phyloP scores from a whole-genome alignment of 805 yeast species.

The Ogataea populi-albae region DNA sequence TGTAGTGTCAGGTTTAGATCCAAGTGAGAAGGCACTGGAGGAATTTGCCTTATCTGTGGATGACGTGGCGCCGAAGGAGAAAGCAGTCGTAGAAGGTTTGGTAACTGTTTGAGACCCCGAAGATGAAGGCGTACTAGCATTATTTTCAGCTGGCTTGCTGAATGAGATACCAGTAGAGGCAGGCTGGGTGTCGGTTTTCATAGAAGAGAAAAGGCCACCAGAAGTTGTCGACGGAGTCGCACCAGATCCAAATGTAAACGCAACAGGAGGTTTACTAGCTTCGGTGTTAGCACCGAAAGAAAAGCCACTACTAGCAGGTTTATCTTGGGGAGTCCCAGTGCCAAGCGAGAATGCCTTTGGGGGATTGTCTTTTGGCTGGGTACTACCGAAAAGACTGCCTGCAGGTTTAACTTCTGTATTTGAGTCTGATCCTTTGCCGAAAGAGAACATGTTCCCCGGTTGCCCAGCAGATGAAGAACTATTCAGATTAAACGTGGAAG shows the following conservation, averaged over 20 bases:
- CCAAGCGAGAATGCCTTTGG: slow-evolving; percentile 18
- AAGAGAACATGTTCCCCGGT: slow-evolving; percentile 5
- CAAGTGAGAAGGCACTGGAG: too few relatives aligned
- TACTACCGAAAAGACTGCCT: slow-evolving; percentile 3
- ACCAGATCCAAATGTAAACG: slow-evolving; percentile 3
- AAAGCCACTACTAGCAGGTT: slow-evolving; percentile 13
- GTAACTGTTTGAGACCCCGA: slow-evolving; percentile 3
- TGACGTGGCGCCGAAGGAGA: slow-evolving; percentile 7
- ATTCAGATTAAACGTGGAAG: slow-evolving; percentile 3
- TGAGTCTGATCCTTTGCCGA: slow-evolving; percentile 8
- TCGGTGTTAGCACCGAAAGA: slow-evolving; percentile 15
- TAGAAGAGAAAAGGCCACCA: too few relatives aligned
- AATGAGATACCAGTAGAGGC: neutral
- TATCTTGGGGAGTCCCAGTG: slow-evolving; percentile 11
- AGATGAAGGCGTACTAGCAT: slow-evolving; percentile 8
- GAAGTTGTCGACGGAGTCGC: slow-evolving; percentile 2
- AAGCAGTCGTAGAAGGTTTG: slow-evolving; percentile 1
- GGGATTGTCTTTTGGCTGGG: slow-evolving; percentile 3
- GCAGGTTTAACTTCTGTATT: slow-evolving; percentile 14
- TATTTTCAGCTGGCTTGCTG: slow-evolving; percentile 17
- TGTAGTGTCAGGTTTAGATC: too few relatives aligned
- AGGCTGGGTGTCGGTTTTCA: too few relatives aligned
- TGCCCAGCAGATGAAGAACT: neutral
- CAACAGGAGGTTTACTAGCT: slow-evolving; percentile 8
- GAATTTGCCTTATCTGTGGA: too few relatives aligned